phyloP scores from a whole-genome alignment of 169 alveolate genomes.

The Miamiensis avidus region DNA sequence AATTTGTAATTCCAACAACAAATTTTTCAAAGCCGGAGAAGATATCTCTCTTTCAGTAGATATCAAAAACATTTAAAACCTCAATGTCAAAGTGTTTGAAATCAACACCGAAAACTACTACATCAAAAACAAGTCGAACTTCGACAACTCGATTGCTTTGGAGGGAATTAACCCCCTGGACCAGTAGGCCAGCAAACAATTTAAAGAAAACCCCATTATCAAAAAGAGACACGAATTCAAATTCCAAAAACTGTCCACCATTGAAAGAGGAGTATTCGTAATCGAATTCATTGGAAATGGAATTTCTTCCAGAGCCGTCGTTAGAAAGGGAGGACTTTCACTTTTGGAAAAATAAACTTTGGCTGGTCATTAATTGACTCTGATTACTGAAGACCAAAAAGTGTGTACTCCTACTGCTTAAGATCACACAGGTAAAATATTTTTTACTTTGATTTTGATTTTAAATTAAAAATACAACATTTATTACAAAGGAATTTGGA shows the following conservation, averaged over 20 bases:
- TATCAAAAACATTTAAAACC: constrained; percentile 58
- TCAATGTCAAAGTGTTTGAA: constrained; percentile 68
- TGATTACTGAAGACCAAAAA: constrained; percentile 48
- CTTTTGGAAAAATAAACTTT: constrained; percentile 39
- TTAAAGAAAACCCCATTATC: constrained; percentile 47
- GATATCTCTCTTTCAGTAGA: constrained; percentile 54
- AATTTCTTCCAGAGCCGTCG: constrained; percentile 65
- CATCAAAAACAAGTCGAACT: constrained; percentile 47
- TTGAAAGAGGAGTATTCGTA: constrained; percentile 60
- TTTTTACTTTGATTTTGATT: too few relatives aligned
- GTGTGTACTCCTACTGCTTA: constrained; percentile 26
- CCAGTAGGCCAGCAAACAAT: constrained; percentile 22
- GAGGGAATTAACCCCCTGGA: constrained; percentile 72
- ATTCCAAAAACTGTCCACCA: constrained; percentile 27
- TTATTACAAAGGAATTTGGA: constrained; percentile 38
- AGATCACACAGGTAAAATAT: too few relatives aligned
- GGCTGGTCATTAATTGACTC: constrained; percentile 56
- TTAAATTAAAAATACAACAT: too few relatives aligned
- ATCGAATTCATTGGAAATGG: constrained; percentile 76
- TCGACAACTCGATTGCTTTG: constrained; percentile 54
- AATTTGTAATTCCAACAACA: constrained; percentile 50
- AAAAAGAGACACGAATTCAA: constrained; percentile 24
- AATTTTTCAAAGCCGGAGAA: constrained; percentile 55
- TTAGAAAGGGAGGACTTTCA: constrained; percentile 66
- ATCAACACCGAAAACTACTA: constrained; percentile 73